Evolutionary conservation across 2,329 filamentous ascomycete species (phyloP), one percentile per base, ranked within the genome.

Genomic region (Fusarium sp.): DNA sequence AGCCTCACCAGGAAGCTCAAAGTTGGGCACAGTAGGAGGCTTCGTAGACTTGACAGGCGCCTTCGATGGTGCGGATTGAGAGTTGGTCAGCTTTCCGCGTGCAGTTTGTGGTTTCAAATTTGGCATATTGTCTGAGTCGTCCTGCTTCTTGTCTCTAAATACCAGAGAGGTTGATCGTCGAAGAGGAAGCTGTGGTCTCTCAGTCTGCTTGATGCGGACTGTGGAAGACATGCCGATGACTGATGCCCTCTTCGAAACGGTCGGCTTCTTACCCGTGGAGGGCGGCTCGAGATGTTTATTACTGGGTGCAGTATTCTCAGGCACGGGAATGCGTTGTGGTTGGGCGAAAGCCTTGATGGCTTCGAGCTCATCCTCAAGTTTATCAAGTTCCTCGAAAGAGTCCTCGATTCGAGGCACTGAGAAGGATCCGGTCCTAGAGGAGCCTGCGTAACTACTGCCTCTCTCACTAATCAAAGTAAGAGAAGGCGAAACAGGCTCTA

Each of bases 1-100:
- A 42, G 88, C 88, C 49, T 92, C 90, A 15, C 90, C 90, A 1
- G 90, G 89, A 18, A 92, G 85, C 79, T 91, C 89, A 77, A 91
- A 92, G 0, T 84, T 86, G 4, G 90, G 80, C 13, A 86, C 80
- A 2, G 89, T 92, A 6, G 83, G 83, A 21, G 85, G 82, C 76
- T 89, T 92, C 42, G 82, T 83, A 13, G 89, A 89, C 77, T 86
- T 91, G 28, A 81, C 79, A 10, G 83, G 78, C 25, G 84, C 80
- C 72, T 86, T 89, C 7, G 85, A 84, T 1, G 60, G 56, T 54
- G 72, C 25, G 23, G 69, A 47, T 28, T 75, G 76, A 33, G 60
- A 54, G 28, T 47, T 65, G 18, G 53, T 47, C 13, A 77, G 59
- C 50, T 78, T 77, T 37, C 67, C 60, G 25, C 77, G 76, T 38